Evolutionary conservation across 306 rosid genomes (phyloP).

Genomic region (Dalbergia oliveri): DNA sequence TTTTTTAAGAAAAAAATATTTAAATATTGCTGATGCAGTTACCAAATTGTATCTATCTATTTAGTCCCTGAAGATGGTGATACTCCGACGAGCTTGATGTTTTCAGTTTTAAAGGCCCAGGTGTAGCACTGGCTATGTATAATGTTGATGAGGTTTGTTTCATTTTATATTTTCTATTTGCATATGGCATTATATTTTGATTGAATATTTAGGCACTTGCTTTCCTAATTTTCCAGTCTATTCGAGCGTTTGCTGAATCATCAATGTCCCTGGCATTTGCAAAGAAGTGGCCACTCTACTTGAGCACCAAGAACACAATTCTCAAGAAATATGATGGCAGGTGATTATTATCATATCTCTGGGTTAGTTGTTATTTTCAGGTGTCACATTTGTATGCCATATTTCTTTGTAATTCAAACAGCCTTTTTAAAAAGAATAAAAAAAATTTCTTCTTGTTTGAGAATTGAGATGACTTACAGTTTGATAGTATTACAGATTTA

Average conservation of each 20-base stretch:
- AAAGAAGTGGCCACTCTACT: conserved; percentile 95
- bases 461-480: conserved; percentile 39
- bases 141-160: conserved; percentile 89
- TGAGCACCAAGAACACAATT: conserved; percentile 96
- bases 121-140: conserved; percentile 94
- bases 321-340: conserved; percentile 98
- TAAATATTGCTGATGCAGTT: conserved; percentile 29
- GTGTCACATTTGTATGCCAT: conserved; percentile 8
- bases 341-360: conserved; percentile 56
- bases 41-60: conserved; percentile 36
- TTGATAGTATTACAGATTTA: conserved; percentile 68
- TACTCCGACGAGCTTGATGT: conserved; percentile 84
- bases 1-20: not conserved
- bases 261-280: conserved; percentile 84
- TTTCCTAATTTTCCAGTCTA: conserved; percentile 65
- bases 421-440: not conserved
- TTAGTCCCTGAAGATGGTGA: conserved; percentile 86
- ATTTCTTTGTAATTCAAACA: conserved; percentile 20
- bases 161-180: conserved; percentile 34
- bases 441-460: not conserved
- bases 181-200: conserved; percentile 6
- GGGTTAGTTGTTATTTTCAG: conserved; percentile 31
- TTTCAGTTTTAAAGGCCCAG: conserved; percentile 86
- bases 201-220: conserved; percentile 35
- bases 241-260: conserved; percentile 93